Evolutionary conservation across 2,329 filamentous ascomycete genomes (phyloP).

Genomic region (Diplodia corticola): DNA sequence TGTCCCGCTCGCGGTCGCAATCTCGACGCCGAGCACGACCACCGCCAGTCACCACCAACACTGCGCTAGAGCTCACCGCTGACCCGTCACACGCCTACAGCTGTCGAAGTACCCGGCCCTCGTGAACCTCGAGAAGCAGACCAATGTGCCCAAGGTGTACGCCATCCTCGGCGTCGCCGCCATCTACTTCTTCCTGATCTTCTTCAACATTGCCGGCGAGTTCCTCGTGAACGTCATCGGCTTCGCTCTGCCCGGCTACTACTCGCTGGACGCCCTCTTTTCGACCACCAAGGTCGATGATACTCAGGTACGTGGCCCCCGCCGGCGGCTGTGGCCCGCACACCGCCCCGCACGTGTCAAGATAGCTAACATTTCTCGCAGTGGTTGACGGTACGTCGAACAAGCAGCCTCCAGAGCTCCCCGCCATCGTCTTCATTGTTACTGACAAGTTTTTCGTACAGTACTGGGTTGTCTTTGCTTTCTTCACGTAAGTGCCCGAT

Average conservation of each 20-base stretch:
- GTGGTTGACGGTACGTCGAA: constrained; percentile 60
- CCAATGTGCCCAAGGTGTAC: constrained; percentile 81
- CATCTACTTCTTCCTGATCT: constrained; percentile 86
- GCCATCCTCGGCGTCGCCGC: constrained; percentile 72
- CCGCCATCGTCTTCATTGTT: neutral
- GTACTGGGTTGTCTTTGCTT: constrained; percentile 87
- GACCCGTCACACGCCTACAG: constrained; percentile 45
- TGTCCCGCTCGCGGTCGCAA: constrained; percentile 13
- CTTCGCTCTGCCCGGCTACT: constrained; percentile 81
- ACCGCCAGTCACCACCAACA: neutral
- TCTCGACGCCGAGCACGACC: constrained; percentile 1
- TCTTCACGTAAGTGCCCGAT: constrained; percentile 63
- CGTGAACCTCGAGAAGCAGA: constrained; percentile 84
- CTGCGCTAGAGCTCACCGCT: constrained; percentile 10
- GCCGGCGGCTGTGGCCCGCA: constrained; percentile 20
- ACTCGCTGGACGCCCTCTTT: constrained; percentile 78
- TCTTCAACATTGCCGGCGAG: constrained; percentile 89
- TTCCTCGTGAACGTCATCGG: constrained; percentile 85
- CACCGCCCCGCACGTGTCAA: neutral
- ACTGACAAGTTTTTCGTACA: constrained; percentile 32
- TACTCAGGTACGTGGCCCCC: constrained; percentile 65
- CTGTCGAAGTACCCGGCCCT: constrained; percentile 82
- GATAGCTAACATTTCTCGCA: constrained; percentile 45
- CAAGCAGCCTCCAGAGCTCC: constrained; percentile 1
- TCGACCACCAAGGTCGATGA: constrained; percentile 71